These are phyloP conservation scores for Diaporthe sp. DNA, from an alignment of 2,329 filamentous ascomycete species.

Conservation along the genomic window DNA sequence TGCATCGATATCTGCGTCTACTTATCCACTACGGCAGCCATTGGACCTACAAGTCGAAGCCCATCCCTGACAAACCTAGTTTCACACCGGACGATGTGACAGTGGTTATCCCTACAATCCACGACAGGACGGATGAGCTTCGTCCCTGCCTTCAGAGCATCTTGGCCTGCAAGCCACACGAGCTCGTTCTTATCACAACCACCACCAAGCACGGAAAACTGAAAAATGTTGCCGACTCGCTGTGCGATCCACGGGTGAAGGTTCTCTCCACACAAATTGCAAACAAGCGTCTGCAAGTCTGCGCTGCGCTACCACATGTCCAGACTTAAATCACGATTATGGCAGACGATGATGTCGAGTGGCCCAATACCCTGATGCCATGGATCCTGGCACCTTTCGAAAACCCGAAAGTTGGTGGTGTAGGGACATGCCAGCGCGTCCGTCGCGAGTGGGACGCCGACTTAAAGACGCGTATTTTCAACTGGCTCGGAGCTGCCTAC, in stretches of 20 bases:
- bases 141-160: conserved; percentile 85
- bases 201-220: conserved; percentile 81
- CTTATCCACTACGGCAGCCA: conserved; percentile 88
- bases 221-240: conserved; percentile 73
- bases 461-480: conserved; percentile 77
- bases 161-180: conserved; percentile 75
- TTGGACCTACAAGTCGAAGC: conserved; percentile 88
- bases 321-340: conserved; percentile 88
- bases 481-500: conserved; percentile 92
- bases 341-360: conserved; percentile 95
- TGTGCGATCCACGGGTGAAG: conserved; percentile 73
- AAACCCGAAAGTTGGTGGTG: conserved; percentile 86
- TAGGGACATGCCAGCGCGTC: conserved; percentile 91
- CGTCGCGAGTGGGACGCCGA: conserved; percentile 75
- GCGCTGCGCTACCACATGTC: conserved; percentile 88
- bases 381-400: conserved; percentile 97
- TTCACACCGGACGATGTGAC: conserved; percentile 89
- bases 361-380: conserved; percentile 86
- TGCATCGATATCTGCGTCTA: conserved; percentile 89
- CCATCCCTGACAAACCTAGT: conserved; percentile 83
- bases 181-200: conserved; percentile 90
- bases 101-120: conserved; percentile 93
- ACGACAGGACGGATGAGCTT: conserved; percentile 87
- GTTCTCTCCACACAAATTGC: conserved; percentile 86
- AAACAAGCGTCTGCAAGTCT: conserved; percentile 96